These are phyloP conservation scores for Grosmannia serpens DNA, from an alignment of 2,329 filamentous ascomycete genomes.

Conservation along the genomic window DNA sequence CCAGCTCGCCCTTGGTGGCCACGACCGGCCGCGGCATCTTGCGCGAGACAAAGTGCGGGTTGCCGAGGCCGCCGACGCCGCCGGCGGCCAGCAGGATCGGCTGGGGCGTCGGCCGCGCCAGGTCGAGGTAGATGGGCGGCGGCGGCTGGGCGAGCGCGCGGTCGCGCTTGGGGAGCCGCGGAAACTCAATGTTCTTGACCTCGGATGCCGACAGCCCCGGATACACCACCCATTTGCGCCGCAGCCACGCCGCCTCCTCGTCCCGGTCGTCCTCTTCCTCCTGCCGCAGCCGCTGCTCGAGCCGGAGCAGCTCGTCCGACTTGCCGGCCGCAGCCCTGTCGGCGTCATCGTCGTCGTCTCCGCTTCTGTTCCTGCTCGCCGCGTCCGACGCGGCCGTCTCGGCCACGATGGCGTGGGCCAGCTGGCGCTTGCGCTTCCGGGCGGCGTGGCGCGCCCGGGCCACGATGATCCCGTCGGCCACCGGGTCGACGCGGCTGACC, in stretches of 20 bases:
- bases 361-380: background rate
- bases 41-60: constrained; percentile 80
- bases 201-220: constrained; percentile 64
- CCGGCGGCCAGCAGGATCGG: constrained; percentile 81
- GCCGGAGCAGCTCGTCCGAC: background rate
- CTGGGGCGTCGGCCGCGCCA: constrained; percentile 64
- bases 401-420: background rate
- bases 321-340: background rate
- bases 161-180: constrained; percentile 38
- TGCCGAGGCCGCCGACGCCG: constrained; percentile 80
- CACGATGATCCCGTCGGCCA: constrained; percentile 47
- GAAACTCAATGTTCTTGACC: constrained; percentile 41
- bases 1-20: constrained; percentile 74
- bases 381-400: background rate
- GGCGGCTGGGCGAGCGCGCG: constrained; percentile 55
- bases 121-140: constrained; percentile 60
- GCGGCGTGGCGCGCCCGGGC: constrained; percentile 11
- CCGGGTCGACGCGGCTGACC: constrained; percentile 64
- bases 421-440: constrained; percentile 3
- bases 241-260: constrained; percentile 31
- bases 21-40: constrained; percentile 69
- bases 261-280: constrained; percentile 29
- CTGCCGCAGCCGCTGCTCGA: constrained; percentile 20
- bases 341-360: background rate
- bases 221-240: constrained; percentile 77